These are phyloP conservation scores for Madurella mycetomatis DNA, from an alignment of 2,329 filamentous ascomycete species.

Conservation along the genomic window DNA sequence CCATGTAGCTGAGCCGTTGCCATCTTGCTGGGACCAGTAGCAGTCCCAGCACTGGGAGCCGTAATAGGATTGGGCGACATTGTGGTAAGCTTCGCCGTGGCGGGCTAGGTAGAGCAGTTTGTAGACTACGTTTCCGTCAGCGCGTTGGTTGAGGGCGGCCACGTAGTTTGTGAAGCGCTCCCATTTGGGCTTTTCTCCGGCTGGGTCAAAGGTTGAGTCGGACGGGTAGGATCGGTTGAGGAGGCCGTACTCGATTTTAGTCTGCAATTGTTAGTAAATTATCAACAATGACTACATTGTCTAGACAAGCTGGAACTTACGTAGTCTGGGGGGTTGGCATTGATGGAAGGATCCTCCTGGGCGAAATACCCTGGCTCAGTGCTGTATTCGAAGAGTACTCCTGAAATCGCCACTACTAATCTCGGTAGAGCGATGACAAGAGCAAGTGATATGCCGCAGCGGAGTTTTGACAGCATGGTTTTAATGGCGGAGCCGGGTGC, in stretches of 20 bases:
- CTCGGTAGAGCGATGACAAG: too few species aligned
- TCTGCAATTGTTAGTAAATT: too few species aligned
- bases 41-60: conserved; percentile 23
- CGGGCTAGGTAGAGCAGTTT: conserved; percentile 65
- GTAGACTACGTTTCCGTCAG: conserved; percentile 48
- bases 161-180: conserved; percentile 59
- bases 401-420: too few species aligned
- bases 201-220: conserved; percentile 40
- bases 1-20: conserved; percentile 36
- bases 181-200: conserved; percentile 54
- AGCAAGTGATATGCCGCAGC: too few species aligned
- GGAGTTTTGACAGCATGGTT: too few species aligned
- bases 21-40: conserved; percentile 37
- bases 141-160: conserved; percentile 46
- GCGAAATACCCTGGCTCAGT: too few species aligned
- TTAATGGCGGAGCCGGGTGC: too few species aligned
- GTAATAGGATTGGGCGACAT: conserved; percentile 29
- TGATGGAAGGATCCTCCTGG: too few species aligned
- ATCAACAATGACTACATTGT: too few species aligned
- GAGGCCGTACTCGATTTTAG: conserved; percentile 40
- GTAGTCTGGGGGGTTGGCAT: too few species aligned
- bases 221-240: conserved; percentile 58
- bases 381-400: too few species aligned
- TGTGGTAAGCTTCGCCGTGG: conserved; percentile 65
- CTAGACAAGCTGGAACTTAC: too few species aligned